phyloP scores from a whole-genome alignment of 805 yeast genomes.

The Cyberlindnera nakhonratchasimensis region DNA sequence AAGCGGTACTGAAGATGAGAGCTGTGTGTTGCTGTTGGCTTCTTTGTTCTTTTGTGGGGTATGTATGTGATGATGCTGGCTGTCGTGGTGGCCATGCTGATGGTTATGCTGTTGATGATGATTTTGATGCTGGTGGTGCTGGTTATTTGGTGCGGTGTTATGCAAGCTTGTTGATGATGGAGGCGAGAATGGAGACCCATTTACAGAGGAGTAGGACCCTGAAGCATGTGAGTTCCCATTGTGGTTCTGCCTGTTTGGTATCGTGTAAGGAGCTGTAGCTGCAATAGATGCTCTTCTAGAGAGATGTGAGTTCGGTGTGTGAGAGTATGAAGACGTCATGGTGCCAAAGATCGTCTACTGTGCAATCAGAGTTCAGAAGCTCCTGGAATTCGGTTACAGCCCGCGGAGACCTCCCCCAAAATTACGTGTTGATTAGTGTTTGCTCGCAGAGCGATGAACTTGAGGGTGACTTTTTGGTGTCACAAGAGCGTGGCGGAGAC shows the following conservation, averaged over 20 bases:
- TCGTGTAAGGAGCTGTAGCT: constrained; percentile 37
- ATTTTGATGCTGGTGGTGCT: background rate
- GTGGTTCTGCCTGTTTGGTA: constrained; percentile 26
- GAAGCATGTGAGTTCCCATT: background rate
- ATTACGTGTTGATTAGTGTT: too few species aligned
- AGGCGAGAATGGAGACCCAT: constrained; percentile 22
- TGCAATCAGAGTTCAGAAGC: too few species aligned
- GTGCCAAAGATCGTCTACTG: too few species aligned
- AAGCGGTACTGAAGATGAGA: constrained; percentile 35
- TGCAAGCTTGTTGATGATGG: constrained; percentile 12
- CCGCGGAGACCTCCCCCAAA: too few species aligned
- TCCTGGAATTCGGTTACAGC: too few species aligned
- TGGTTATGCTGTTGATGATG: constrained; percentile 19
- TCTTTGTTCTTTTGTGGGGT: constrained; percentile 1
- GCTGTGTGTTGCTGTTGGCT: background rate
- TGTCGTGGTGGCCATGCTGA: constrained; percentile 9
- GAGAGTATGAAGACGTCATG: constrained; percentile 13
- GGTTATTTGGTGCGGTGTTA: too few species aligned
- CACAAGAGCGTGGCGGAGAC: too few species aligned
- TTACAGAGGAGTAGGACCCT: constrained; percentile 1
- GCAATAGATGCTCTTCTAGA: constrained; percentile 35
- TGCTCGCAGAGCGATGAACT: too few species aligned
- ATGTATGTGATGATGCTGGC: constrained; percentile 10
- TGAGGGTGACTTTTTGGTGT: too few species aligned
- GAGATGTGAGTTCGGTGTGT: constrained; percentile 17